Conservation (phyloP, 2,329 filamentous ascomycete genomes). For the Penicillium sp. region DNA sequence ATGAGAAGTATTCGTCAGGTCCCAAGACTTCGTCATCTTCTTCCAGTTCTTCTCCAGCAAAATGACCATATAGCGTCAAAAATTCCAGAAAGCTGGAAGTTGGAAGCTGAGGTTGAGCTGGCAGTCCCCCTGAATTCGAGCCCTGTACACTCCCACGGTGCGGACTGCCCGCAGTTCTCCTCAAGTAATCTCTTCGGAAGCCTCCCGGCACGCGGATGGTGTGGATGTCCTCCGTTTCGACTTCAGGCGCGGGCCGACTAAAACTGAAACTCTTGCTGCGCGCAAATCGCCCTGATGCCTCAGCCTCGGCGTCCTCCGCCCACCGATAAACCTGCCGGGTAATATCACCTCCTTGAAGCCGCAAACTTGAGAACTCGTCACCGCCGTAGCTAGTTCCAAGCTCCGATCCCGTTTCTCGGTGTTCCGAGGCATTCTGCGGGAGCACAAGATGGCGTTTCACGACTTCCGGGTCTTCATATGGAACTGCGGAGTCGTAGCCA, state of each 20-base stretch:
- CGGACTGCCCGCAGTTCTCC: constrained; percentile 69
- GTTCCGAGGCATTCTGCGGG: constrained; percentile 50
- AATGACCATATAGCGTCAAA: constrained; percentile 90
- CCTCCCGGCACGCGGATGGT: constrained; percentile 91
- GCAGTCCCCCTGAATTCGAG: constrained; percentile 37
- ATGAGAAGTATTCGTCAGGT: constrained; percentile 88
- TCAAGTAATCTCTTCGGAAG: constrained; percentile 85
- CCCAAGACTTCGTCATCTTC: constrained; percentile 89
- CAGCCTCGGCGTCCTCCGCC: constrained; percentile 80
- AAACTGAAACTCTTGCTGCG: constrained; percentile 87
- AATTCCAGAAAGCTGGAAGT: constrained; percentile 97
- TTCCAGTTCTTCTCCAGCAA: constrained; percentile 92
- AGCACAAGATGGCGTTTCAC: constrained; percentile 84
- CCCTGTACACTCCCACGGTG: constrained; percentile 42
- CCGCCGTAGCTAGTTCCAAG: constrained; percentile 45
- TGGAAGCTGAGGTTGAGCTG: constrained; percentile 61
- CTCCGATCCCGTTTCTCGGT: constrained; percentile 32
- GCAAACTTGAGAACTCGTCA: constrained; percentile 89
- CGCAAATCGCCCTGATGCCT: constrained; percentile 56
- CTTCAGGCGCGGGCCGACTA: constrained; percentile 72
- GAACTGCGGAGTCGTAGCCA: constrained; percentile 42
- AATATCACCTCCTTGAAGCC: constrained; percentile 89
- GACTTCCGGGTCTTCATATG: constrained; percentile 86
- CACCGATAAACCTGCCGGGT: constrained; percentile 95
- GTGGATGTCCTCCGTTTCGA: constrained; percentile 78